Evolutionary conservation across 306 rosid genomes (phyloP).

Genomic region (Echinosophora koreensis): DNA sequence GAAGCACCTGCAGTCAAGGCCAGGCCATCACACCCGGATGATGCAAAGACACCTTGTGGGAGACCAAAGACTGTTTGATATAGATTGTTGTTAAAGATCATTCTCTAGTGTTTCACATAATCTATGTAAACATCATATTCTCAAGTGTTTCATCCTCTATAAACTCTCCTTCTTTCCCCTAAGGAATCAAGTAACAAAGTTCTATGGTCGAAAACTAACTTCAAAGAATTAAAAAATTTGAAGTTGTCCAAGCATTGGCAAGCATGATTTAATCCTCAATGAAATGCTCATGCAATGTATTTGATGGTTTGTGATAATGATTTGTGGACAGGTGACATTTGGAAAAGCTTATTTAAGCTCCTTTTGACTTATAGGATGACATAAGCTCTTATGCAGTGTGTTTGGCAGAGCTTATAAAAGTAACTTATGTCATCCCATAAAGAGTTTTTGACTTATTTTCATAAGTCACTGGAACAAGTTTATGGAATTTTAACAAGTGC

Average conservation of each 20-base stretch:
- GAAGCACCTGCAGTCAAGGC: neutral
- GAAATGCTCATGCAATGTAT: neutral
- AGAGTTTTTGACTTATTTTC: too few relatives aligned
- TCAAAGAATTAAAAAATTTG: neutral
- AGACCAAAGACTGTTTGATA: neutral
- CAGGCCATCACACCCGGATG: neutral
- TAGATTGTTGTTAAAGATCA: neutral
- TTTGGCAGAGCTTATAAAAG: too few relatives aligned
- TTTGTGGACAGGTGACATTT: too few relatives aligned
- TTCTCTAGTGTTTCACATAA: neutral
- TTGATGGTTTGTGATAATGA: slow-evolving; percentile 4
- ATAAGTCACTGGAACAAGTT: too few relatives aligned
- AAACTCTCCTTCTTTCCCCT: neutral
- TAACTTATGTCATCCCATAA: too few relatives aligned
- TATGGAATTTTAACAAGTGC: too few relatives aligned
- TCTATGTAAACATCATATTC: neutral
- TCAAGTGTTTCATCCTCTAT: too few relatives aligned
- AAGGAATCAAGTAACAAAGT: neutral
- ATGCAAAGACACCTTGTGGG: neutral
- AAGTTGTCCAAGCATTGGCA: neutral
- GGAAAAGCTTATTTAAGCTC: too few relatives aligned
- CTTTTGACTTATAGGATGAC: too few relatives aligned
- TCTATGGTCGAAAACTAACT: neutral
- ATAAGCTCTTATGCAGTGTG: too few relatives aligned
- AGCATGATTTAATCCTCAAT: neutral